phyloP scores from a whole-genome alignment of 495 filamentous ascomycete species.

The Hypomontagnella submonticulosa region DNA sequence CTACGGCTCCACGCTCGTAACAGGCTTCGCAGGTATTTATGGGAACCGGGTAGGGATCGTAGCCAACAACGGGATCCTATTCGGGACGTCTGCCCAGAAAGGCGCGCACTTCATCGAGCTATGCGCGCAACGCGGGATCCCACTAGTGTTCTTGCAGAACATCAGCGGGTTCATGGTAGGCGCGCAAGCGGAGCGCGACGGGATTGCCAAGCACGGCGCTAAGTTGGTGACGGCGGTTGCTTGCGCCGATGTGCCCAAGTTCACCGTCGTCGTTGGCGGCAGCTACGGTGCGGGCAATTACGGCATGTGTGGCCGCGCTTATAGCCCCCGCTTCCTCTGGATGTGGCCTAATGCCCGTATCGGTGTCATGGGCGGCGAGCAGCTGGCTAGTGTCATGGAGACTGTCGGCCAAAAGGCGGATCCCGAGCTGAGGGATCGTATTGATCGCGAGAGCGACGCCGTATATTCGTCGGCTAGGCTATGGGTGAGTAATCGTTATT shows the following conservation, averaged over 20 bases:
- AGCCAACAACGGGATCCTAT: slow-evolving; percentile 98
- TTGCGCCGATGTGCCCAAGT: slow-evolving; percentile 95
- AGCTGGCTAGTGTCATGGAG: slow-evolving; percentile 93
- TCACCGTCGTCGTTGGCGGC: slow-evolving; percentile 92
- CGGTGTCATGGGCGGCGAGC: slow-evolving; percentile 95
- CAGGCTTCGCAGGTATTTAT: slow-evolving; percentile 91
- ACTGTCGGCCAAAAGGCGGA: slow-evolving; percentile 88
- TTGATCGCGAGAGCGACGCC: slow-evolving; percentile 91
- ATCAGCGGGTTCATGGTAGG: slow-evolving; percentile 99
- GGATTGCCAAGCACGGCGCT: slow-evolving; percentile 97
- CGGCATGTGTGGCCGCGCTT: slow-evolving; percentile 89
- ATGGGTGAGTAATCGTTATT: slow-evolving; percentile 69
- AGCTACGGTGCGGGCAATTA: slow-evolving; percentile 84
- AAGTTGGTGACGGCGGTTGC: slow-evolving; percentile 97
- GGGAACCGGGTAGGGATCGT: slow-evolving; percentile 92
- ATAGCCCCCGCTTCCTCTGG: slow-evolving; percentile 89
- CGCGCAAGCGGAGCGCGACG: slow-evolving; percentile 87
- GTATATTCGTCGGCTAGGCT: slow-evolving; percentile 87
- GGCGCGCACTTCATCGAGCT: slow-evolving; percentile 98
- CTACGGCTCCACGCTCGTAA: slow-evolving; percentile 91
- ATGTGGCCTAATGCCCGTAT: slow-evolving; percentile 98
- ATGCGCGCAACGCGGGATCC: slow-evolving; percentile 89
- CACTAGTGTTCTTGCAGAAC: slow-evolving; percentile 94
- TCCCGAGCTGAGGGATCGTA: slow-evolving; percentile 80
- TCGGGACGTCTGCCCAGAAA: slow-evolving; percentile 89